Evolutionary conservation across 805 yeast genomes (phyloP), one percentile per base, ranked within the genome.

Genomic region (Cyberlindnera amylophila): DNA sequence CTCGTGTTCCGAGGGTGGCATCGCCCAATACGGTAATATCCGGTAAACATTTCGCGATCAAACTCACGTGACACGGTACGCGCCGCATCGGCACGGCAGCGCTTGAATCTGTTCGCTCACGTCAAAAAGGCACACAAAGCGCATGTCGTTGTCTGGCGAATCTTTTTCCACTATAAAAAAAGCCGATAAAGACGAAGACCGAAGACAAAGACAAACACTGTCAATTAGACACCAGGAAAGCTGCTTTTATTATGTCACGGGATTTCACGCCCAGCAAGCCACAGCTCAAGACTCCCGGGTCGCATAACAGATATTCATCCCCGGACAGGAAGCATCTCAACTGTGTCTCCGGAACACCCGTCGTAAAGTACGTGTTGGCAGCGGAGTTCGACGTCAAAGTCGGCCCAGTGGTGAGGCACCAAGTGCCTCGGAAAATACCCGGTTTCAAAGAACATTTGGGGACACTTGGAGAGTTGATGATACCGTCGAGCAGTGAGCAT

Each of bases 341-440:
- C 13, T 39, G 45, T 17, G 35, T 49, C 4, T 12, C 40, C 15
- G 9, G 17, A 13, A 15, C 50, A 1, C 34, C 54, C 26, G 74
- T 78, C 52, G 74, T 76, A 13, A 75, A 75, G 40, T 82, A 71
- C 54, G 70, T 83, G 17, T 53, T 87, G 26, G 72, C 88, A 6
- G 85, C 91, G 1, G 90, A 85, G 62, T 89, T 88, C 59, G 93
- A 88, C 58, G 78, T 82, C 49, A 82, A 77, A 53, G 69, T 77
- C 41, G 96, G 96, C 0, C 82, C 93, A 0, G 67, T 75, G 4
- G 63, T 88, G 26, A 67, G 68, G 39, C 74, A 75, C 50, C 89
- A 82, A 54, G 70, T 74, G 39, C 91, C 95, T 0, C 44, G 54
- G 12, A 57, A 54, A 36, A 58, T 67, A 3, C 62, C 74, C 1